Base-by-base conservation (phyloP, 2,329 filamentous ascomycete species). In the Neofusicoccum sp. region DNA sequence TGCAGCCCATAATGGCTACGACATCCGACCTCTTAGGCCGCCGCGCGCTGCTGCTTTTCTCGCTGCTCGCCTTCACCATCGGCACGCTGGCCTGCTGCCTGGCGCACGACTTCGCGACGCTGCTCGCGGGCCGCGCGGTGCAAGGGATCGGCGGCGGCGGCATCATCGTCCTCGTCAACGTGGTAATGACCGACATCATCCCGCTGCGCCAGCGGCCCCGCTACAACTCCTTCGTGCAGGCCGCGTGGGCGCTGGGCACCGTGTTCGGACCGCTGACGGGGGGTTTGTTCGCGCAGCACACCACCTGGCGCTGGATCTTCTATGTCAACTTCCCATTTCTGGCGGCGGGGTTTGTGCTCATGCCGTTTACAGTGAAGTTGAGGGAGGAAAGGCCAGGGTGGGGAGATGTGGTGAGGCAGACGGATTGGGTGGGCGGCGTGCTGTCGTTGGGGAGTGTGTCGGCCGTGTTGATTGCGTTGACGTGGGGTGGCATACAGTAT, bases 401-500 rank as follows among this genome's bases (percentile, higher is more conserved):
- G 58, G 29, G 74, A 1, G 70, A 76, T 33, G 86, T 86, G 66
- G 73, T 86, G 3, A 75, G 74, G 33, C 79, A 81, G 7, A 82
- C 91, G 28, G 88, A 91, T 70, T 90, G 85, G 81, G 61, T 85
- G 34, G 89, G 89, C 1, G 82, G 83, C 4, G 67, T 83, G 0
- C 69, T 91, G 2, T 90, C 91, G 70, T 79, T 88, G n/a, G 82
- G 78, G 8, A 84, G 83, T 14, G 79, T 81, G 12, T 85, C 85
- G 0, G 82, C 81, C 22, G 84, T 89, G 68, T 73, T 89, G 43
- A 85, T 89, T 47, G 84, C 85, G 0, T 70, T 89, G 2, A 87
- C 86, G 1, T 87, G 86, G 80, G 89, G 87, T 7, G 88, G 87
- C 39, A 80, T 89, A 6, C 84, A 87, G 76, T 90, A 89, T 70